Evolutionary conservation across 768 basidiomycete species (phyloP).

Genomic region (Mycena chlorophos): DNA sequence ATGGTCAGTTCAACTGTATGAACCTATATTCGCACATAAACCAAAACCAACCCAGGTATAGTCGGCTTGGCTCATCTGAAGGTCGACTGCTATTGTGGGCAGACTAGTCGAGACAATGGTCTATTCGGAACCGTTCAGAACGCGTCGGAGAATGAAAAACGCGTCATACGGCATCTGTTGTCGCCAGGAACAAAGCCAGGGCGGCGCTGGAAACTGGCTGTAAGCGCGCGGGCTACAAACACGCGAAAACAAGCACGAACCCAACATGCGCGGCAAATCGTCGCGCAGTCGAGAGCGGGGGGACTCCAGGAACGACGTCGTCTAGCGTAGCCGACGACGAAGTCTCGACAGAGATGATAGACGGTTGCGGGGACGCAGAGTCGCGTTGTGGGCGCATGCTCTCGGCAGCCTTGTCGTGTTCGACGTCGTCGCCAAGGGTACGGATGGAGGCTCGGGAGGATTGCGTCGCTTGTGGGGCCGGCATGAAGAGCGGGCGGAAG

Average conservation of each 20-base stretch:
- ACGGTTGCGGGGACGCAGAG: constrained; percentile 18
- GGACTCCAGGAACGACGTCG: constrained; percentile 19
- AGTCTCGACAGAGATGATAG: constrained; percentile 29
- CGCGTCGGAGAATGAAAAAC: not conserved
- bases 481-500: not conserved
- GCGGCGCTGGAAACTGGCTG: constrained; percentile 55
- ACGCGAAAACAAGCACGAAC: constrained; percentile 37
- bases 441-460: constrained; percentile 11
- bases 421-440: constrained; percentile 5
- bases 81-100: constrained; percentile 74
- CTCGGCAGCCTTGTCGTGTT: constrained; percentile 4
- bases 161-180: constrained; percentile 73
- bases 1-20: too few relatives aligned
- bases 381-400: constrained; percentile 3
- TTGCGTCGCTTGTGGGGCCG: constrained; percentile 2
- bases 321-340: constrained; percentile 34
- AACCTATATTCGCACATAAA: too few relatives aligned
- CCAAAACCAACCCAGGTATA: constrained; percentile 92
- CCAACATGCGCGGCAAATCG: constrained; percentile 70
- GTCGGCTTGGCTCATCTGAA: constrained; percentile 65
- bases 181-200: constrained; percentile 79
- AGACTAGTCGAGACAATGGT: constrained; percentile 80
- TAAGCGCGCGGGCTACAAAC: constrained; percentile 7
- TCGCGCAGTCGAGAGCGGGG: constrained; percentile 51
- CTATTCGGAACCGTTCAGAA: constrained; percentile 26